phyloP scores from a whole-genome alignment of 2,329 filamentous ascomycete genomes.

The Aspergillus ruber region DNA sequence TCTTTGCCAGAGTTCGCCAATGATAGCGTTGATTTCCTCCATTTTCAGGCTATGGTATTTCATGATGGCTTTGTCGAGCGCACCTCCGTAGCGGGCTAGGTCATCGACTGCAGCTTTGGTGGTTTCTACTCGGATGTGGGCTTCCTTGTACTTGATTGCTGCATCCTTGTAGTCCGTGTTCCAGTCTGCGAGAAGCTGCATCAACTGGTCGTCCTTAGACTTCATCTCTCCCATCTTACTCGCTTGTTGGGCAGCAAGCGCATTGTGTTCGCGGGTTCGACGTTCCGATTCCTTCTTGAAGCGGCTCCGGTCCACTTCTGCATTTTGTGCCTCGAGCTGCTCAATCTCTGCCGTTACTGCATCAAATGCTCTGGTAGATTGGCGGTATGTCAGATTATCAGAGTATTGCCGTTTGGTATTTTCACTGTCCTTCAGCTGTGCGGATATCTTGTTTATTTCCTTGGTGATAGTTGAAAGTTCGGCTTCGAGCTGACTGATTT shows the following conservation, averaged over 20 bases:
- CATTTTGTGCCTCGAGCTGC: conserved; percentile 70
- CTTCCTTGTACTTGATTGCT: conserved; percentile 71
- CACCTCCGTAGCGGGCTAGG: conserved; percentile 70
- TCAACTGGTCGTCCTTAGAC: conserved; percentile 75
- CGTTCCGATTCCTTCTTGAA: conserved; percentile 63
- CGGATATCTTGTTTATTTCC: conserved; percentile 69
- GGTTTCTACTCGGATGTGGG: conserved; percentile 82
- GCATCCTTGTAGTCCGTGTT: conserved; percentile 82
- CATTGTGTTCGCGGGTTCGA: conserved; percentile 62
- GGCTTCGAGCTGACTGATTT: conserved; percentile 58
- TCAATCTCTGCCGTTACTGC: conserved; percentile 62
- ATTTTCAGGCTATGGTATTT: conserved; percentile 94
- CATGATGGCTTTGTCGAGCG: conserved; percentile 95
- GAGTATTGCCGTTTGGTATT: conserved; percentile 78
- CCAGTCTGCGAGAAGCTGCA: conserved; percentile 68
- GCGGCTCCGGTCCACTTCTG: conserved; percentile 71
- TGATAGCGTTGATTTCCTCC: conserved; percentile 94
- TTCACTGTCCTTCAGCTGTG: conserved; percentile 71
- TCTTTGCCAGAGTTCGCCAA: conserved; percentile 91
- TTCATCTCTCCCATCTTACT: conserved; percentile 71
- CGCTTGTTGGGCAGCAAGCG: conserved; percentile 65
- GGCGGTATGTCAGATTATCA: conserved; percentile 83
- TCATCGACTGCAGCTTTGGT: conserved; percentile 92
- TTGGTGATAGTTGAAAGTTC: conserved; percentile 62
- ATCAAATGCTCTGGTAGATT: conserved; percentile 63